A percentile compares a stretch with the other conserved stretches of the same genome.
These are phyloP conservation scores for Xylaria multiplex DNA, from an alignment of 2,329 filamentous ascomycete species.

Conservation along the genomic window DNA sequence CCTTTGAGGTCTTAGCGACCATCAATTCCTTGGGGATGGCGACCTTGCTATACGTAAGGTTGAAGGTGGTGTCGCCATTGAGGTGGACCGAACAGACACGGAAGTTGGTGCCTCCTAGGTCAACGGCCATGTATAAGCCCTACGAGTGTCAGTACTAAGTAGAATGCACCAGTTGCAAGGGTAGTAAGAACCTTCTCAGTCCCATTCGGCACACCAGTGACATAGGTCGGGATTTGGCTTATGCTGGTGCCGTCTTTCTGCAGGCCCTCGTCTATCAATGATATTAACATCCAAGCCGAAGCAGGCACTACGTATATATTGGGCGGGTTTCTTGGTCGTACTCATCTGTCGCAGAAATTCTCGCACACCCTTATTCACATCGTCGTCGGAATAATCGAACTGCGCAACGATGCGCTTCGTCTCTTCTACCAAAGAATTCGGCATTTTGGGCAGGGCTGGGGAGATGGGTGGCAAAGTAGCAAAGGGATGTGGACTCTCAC, in stretches of 20 bases:
- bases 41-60: constrained; percentile 91
- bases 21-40: constrained; percentile 90
- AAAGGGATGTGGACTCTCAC: constrained; percentile 65
- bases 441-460: constrained; percentile 65
- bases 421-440: constrained; percentile 66
- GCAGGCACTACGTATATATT: constrained; percentile 6
- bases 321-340: constrained; percentile 49
- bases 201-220: constrained; percentile 94
- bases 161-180: constrained; percentile 11
- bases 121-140: constrained; percentile 95
- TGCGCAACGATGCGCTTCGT: constrained; percentile 82
- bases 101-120: constrained; percentile 98
- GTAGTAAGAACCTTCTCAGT: constrained; percentile 83
- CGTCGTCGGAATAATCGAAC: constrained; percentile 83
- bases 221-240: constrained; percentile 97
- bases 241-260: constrained; percentile 80
- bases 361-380: constrained; percentile 81
- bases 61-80: constrained; percentile 94
- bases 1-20: constrained; percentile 84
- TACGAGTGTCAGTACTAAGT: constrained; percentile 52
- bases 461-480: constrained; percentile 64
- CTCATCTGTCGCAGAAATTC: constrained; percentile 91
- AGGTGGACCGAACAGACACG: constrained; percentile 94
- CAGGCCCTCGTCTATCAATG: constrained; percentile 77
- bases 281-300: constrained; percentile 35